These are phyloP conservation scores for Hymenoscyphus occultus DNA, from an alignment of 2,329 filamentous ascomycete genomes.

Conservation along the genomic window DNA sequence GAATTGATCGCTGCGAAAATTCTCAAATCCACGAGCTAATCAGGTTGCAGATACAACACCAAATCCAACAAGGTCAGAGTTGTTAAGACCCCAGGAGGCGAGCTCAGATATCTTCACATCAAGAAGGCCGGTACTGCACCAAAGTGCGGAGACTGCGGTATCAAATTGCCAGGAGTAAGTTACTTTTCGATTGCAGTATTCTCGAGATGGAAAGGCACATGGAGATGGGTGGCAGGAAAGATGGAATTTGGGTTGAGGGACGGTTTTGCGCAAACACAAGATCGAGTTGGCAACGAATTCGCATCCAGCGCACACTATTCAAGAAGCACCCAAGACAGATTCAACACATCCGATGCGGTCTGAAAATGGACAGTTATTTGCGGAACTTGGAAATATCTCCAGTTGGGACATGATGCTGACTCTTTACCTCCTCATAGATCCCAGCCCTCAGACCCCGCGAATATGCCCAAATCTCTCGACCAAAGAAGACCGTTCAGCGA, in stretches of 20 bases:
- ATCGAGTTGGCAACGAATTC: background rate
- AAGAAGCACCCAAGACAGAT: background rate
- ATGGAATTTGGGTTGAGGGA: background rate
- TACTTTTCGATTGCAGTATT: slow-evolving; percentile 9
- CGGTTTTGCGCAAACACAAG: background rate
- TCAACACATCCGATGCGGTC: background rate
- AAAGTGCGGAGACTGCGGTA: slow-evolving; percentile 99
- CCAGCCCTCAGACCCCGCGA: slow-evolving; percentile 97
- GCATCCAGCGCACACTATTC: background rate
- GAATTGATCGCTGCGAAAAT: slow-evolving; percentile 33
- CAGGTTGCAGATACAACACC: slow-evolving; percentile 81
- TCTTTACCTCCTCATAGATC: slow-evolving; percentile 52
- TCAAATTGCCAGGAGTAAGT: slow-evolving; percentile 98
- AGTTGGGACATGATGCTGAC: slow-evolving; percentile 33
- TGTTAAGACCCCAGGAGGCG: slow-evolving; percentile 93
- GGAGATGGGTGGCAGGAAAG: background rate
- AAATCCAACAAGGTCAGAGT: slow-evolving; percentile 94
- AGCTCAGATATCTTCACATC: slow-evolving; percentile 95
- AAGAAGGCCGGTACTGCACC: slow-evolving; percentile 98
- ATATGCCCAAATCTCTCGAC: slow-evolving; percentile 94
- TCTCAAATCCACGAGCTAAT: background rate
- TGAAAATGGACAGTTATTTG: background rate
- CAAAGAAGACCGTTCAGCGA: slow-evolving; percentile 99
- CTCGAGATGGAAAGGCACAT: background rate
- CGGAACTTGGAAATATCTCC: background rate